Percentiles rank a stretch among this genome's conserved stretches.
These are phyloP conservation scores for Solanum chmielewskii DNA, from an alignment of 257 asterid genomes.

Conservation along the genomic window DNA sequence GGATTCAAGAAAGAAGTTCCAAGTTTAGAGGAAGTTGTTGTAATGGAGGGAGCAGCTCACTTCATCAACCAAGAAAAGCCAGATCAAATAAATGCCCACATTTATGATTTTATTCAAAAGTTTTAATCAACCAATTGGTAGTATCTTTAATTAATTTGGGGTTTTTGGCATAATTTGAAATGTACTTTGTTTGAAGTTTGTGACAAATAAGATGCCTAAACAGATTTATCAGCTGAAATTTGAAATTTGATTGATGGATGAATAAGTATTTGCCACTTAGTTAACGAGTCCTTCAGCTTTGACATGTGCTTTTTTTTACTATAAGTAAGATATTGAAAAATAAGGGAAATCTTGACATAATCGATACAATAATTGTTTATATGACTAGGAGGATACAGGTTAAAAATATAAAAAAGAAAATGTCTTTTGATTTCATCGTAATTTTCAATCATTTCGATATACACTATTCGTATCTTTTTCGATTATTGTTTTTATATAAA, in stretches of 20 bases:
- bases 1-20: slow-evolving; percentile 62
- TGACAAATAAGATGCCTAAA: neutral
- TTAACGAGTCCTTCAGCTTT: neutral
- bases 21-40: slow-evolving; percentile 52
- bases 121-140: slow-evolving; percentile 18
- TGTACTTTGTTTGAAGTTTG: neutral
- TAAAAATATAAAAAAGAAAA: too few relatives aligned
- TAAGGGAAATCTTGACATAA: neutral
- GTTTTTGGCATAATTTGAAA: neutral
- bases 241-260: neutral
- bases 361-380: accelerated
- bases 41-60: slow-evolving; percentile 95
- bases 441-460: too few relatives aligned
- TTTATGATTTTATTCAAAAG: slow-evolving; percentile 49
- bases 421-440: accelerated
- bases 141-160: neutral
- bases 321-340: neutral
- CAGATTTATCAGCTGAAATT: neutral
- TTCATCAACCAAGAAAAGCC: slow-evolving; percentile 72
- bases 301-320: neutral
- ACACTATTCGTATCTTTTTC: too few relatives aligned
- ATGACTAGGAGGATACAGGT: neutral
- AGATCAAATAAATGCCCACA: slow-evolving; percentile 59
- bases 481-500: too few relatives aligned
- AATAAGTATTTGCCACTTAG: neutral